These are phyloP conservation scores for Acorus calamus DNA, from an alignment of 106 monocot species.

Conservation along the genomic window DNA sequence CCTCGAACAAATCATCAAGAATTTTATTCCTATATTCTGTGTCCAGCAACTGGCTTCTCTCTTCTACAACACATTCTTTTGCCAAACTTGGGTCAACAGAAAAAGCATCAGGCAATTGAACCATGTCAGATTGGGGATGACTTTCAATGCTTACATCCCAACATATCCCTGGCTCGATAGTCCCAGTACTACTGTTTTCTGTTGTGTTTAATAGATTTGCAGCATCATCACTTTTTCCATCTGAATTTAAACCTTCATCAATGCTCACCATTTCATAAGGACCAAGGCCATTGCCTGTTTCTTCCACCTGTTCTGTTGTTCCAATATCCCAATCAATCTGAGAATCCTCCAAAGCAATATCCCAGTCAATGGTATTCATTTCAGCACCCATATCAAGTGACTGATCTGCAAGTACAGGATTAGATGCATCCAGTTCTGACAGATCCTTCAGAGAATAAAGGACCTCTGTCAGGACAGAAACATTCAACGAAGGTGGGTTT, in stretches of 20 bases:
- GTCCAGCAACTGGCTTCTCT: constrained; percentile 80
- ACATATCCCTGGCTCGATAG: constrained; percentile 58
- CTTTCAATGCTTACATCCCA: constrained; percentile 84
- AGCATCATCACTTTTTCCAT: constrained; percentile 27
- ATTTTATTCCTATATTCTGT: constrained; percentile 91
- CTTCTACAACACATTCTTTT: constrained; percentile 19
- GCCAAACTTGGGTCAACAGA: constrained; percentile 5
- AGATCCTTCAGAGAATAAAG: constrained; percentile 33
- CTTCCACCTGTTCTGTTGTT: constrained; percentile 36
- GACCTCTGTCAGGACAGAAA: constrained; percentile 53
- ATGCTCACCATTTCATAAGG: constrained; percentile 77
- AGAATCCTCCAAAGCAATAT: constrained; percentile 63
- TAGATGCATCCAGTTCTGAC: constrained; percentile 9
- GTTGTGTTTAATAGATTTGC: constrained; percentile 5
- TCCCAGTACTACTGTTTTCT: constrained; percentile 21
- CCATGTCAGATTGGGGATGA: constrained; percentile 25
- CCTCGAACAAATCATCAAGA: constrained; percentile 98
- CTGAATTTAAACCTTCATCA: constrained; percentile 39
- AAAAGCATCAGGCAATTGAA: constrained; percentile 23
- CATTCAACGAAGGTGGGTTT: constrained; percentile 56
- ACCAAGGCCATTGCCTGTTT: constrained; percentile 50
- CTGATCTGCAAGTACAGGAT: constrained; percentile 11
- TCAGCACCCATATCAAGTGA: constrained; percentile 20
- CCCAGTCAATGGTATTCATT: constrained; percentile 74
- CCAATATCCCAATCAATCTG: constrained; percentile 94